phyloP scores from a whole-genome alignment of 169 alveolate species.

The Eimeria sp. region DNA sequence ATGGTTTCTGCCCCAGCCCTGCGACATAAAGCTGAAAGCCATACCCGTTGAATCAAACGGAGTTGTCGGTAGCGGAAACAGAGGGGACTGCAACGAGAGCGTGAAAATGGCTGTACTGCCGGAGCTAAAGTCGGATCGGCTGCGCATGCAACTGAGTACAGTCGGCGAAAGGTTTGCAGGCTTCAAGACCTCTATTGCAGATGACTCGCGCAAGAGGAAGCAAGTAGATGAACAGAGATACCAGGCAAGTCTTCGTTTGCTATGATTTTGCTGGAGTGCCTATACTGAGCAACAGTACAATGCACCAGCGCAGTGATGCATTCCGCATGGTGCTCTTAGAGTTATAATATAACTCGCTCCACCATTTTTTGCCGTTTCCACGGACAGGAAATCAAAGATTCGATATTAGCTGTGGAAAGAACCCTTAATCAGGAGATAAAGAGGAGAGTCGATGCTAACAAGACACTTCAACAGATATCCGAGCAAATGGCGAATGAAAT shows the following conservation, averaged over 20 bases:
- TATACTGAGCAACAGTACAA: neutral
- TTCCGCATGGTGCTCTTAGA: neutral
- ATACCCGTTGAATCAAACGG: neutral
- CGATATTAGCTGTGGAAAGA: conserved; percentile 74
- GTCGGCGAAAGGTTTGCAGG: conserved; percentile 84
- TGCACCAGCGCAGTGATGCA: neutral
- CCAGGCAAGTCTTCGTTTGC: conserved; percentile 32
- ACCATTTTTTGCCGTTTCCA: neutral
- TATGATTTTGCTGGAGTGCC: neutral
- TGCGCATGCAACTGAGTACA: conserved; percentile 80
- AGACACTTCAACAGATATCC: conserved; percentile 77
- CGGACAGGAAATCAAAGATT: conserved; percentile 73
- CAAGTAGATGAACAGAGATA: conserved; percentile 77
- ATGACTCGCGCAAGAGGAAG: conserved; percentile 74
- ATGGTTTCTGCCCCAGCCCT: conserved; percentile 2
- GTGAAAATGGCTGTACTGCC: conserved; percentile 43
- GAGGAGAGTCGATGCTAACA: conserved; percentile 82
- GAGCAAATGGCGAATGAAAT: conserved; percentile 85
- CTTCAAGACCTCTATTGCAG: conserved; percentile 79
- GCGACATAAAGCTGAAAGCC: neutral
- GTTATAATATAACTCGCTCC: neutral
- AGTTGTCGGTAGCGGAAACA: neutral
- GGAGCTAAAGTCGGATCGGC: conserved; percentile 78
- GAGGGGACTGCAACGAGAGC: neutral
- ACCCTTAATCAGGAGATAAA: conserved; percentile 82